Conservation (phyloP, 441 rosid genomes). For the Populus hybrid region DNA sequence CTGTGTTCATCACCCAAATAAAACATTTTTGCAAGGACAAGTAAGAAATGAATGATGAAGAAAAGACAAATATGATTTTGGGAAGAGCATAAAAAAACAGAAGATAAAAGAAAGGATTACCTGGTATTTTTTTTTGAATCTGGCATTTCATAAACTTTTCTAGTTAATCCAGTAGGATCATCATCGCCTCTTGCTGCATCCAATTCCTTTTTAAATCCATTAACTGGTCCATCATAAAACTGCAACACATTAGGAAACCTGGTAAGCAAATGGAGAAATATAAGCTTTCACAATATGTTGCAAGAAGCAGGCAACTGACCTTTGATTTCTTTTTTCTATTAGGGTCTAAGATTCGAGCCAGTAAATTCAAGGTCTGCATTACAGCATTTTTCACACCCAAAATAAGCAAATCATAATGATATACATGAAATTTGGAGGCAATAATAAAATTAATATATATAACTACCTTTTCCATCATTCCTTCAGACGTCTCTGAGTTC, state of each 20-base stretch:
- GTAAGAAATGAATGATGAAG: neutral
- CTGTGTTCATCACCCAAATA: neutral
- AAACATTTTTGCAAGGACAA: neutral
- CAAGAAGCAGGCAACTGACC: conserved; percentile 41
- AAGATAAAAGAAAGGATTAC: conserved; percentile 22
- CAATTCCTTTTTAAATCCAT: conserved; percentile 33
- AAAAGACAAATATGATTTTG: no score
- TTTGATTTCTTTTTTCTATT: conserved; percentile 67
- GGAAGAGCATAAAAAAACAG: neutral
- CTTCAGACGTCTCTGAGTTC: conserved; percentile 37
- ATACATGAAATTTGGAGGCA: neutral
- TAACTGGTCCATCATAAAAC: conserved; percentile 60
- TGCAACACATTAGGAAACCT: conserved; percentile 30
- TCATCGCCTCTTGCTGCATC: conserved; percentile 24
- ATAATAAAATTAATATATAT: conserved; percentile 7
- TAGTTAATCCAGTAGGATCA: conserved; percentile 23
- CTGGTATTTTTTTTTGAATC: conserved; percentile 31
- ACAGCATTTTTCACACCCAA: conserved; percentile 21
- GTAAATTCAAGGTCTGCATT: conserved; percentile 64
- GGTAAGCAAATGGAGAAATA: conserved; percentile 21
- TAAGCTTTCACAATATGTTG: conserved; percentile 8
- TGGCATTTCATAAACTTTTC: conserved; percentile 12
- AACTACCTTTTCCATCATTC: conserved; percentile 60
- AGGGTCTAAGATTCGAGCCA: conserved; percentile 68
- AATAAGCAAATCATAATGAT: conserved; percentile 12